A percentile compares a stretch with the other conserved stretches of the same genome.
Evolutionary conservation across 2,329 filamentous ascomycete genomes (phyloP).

Genomic region (Cryphonectria carpinicola): DNA sequence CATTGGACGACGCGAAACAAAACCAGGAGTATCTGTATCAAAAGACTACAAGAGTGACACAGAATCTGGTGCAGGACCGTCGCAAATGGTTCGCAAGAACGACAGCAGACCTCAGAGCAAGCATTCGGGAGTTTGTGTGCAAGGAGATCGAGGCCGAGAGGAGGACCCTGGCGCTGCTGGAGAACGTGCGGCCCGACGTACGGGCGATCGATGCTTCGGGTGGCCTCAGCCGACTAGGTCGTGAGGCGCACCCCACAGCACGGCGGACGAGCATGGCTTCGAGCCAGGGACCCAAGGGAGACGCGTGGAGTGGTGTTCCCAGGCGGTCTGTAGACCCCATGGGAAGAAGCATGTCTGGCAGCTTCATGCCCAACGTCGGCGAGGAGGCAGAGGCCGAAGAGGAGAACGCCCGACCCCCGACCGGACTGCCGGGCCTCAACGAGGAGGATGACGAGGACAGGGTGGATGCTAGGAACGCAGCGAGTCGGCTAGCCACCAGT

Average conservation of each 20-base stretch:
- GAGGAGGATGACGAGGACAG: conserved; percentile 92
- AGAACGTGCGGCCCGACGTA: conserved; percentile 90
- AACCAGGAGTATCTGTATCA: conserved; percentile 80
- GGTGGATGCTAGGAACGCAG: conserved; percentile 93
- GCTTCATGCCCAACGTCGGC: conserved; percentile 65
- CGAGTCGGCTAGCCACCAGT: conserved; percentile 89
- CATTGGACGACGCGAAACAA: conserved; percentile 83
- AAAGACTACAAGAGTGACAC: conserved; percentile 87
- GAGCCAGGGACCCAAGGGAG: conserved; percentile 95
- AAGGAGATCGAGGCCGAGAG: conserved; percentile 96
- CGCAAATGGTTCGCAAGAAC: conserved; percentile 90
- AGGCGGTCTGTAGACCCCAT: conserved; percentile 74
- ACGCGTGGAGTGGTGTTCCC: conserved; percentile 95
- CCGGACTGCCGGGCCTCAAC: conserved; percentile 58
- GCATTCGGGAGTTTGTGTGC: conserved; percentile 88
- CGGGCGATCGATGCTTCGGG: conserved; percentile 90
- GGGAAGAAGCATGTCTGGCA: conserved; percentile 76
- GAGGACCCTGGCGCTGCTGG: conserved; percentile 87
- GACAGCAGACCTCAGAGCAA: conserved; percentile 77
- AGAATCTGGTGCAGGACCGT: conserved; percentile 86
- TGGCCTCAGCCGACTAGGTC: conserved; percentile 84
- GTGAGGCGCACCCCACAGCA: conserved; percentile 78
- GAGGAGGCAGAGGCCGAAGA: conserved; percentile 64
- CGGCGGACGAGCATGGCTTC: conserved; percentile 79
- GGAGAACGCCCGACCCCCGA: conserved; percentile 35